Percentiles rank a stretch among this genome's conserved stretches.
Conservation (phyloP, 2,329 filamentous ascomycete species). For the Escovopsis sp. region DNA sequence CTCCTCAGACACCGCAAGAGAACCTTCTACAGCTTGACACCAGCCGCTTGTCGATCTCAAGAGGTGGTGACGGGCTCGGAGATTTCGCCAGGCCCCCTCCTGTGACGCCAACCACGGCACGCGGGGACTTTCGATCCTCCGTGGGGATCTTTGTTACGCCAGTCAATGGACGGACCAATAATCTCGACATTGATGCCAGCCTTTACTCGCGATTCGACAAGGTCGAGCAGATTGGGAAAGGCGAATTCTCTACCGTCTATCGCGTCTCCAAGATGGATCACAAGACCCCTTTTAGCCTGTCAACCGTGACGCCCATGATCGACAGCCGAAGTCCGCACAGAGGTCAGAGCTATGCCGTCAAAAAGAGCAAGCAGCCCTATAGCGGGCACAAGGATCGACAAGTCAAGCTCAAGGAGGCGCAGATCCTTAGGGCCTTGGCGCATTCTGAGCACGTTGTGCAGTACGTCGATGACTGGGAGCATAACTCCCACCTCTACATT, state of each 20-base stretch:
- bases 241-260: slow-evolving; percentile 90
- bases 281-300: slow-evolving; percentile 19
- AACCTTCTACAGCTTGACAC: slow-evolving; percentile 61
- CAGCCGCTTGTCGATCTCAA: slow-evolving; percentile 70
- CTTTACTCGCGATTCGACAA: slow-evolving; percentile 64
- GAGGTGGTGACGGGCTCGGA: slow-evolving; percentile 25
- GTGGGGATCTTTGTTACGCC: slow-evolving; percentile 46
- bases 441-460: slow-evolving; percentile 75
- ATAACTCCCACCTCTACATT: slow-evolving; percentile 75
- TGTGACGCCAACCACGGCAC: slow-evolving; percentile 62
- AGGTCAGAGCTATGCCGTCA: slow-evolving; percentile 69
- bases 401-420: slow-evolving; percentile 69
- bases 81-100: slow-evolving; percentile 33
- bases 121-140: slow-evolving; percentile 32
- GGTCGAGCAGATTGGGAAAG: slow-evolving; percentile 66
- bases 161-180: slow-evolving; percentile 52
- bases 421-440: slow-evolving; percentile 59
- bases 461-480: slow-evolving; percentile 78
- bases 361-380: slow-evolving; percentile 75
- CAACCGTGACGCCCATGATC: slow-evolving; percentile 31
- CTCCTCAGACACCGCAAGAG: slow-evolving; percentile 69
- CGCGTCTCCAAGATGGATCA: slow-evolving; percentile 41
- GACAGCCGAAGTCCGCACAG: slow-evolving; percentile 36
- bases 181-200: slow-evolving; percentile 56
- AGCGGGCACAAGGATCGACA: slow-evolving; percentile 67